These are phyloP conservation scores for Trichoderma virens DNA, from an alignment of 495 filamentous ascomycete species.

Conservation along the genomic window DNA sequence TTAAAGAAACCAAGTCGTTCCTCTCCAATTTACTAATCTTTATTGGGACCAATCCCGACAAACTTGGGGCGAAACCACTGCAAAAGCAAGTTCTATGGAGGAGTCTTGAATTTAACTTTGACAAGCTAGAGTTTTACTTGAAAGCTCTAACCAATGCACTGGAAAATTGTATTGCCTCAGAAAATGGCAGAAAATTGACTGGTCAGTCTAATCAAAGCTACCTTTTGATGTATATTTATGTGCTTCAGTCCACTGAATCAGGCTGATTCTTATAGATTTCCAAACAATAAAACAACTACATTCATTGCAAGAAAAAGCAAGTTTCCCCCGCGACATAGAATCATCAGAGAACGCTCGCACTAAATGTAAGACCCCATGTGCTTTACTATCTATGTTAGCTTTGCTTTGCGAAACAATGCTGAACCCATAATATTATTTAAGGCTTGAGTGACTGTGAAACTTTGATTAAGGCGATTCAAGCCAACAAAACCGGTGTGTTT, in stretches of 20 bases:
- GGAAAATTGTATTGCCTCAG: not conserved
- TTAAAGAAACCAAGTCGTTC: conserved; percentile 8
- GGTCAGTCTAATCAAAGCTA: not conserved
- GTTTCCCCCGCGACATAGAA: not conserved
- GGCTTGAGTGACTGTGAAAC: not conserved
- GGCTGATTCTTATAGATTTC: not conserved
- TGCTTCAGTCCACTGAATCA: not conserved
- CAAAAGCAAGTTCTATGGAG: not conserved
- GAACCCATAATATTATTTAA: not conserved
- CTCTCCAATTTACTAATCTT: not conserved
- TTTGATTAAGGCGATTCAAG: not conserved
- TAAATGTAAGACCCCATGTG: not conserved
- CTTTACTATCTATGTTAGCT: not conserved
- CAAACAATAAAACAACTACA: not conserved
- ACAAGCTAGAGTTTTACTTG: not conserved
- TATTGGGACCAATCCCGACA: not conserved
- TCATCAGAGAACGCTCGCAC: not conserved
- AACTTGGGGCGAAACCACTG: not conserved
- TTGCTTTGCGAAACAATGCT: not conserved
- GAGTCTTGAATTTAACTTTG: not conserved
- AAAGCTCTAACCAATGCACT: not conserved
- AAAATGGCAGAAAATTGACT: not conserved
- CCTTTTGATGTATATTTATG: not conserved
- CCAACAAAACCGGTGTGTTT: not conserved
- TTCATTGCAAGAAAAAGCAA: not conserved